Evolutionary conservation across 164 flowering plant species (phyloP).

Genomic region (Saururus chinensis): DNA sequence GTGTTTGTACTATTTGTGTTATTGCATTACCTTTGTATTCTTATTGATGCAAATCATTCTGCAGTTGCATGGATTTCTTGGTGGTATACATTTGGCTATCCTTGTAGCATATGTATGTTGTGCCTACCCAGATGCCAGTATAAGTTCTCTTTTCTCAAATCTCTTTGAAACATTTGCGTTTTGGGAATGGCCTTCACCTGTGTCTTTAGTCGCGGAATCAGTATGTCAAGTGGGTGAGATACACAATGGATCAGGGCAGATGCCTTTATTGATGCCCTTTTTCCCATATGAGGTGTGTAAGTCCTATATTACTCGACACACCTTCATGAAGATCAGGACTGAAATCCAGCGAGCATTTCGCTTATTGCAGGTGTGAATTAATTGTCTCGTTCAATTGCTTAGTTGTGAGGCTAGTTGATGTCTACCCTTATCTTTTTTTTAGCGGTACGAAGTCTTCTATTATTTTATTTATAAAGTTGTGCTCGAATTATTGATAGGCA

Average conservation of each 20-base stretch:
- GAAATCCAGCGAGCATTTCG: slow-evolving; percentile 29
- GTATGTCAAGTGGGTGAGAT: slow-evolving; percentile 1
- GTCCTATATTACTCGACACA: slow-evolving; percentile 38
- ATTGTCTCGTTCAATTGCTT: background rate
- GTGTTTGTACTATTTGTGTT: background rate
- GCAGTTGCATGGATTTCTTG: slow-evolving; percentile 51
- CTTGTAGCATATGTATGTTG: slow-evolving; percentile 45
- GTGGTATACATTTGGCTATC: slow-evolving; percentile 51
- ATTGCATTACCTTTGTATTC: background rate
- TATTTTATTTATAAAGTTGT: too few relatives aligned
- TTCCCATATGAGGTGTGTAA: slow-evolving; percentile 33
- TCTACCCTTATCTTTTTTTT: too few relatives aligned
- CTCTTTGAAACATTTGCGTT: slow-evolving; percentile 39
- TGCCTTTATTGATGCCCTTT: slow-evolving; percentile 50
- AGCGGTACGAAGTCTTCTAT: too few relatives aligned
- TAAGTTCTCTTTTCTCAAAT: slow-evolving; percentile 21
- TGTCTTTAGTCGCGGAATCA: slow-evolving; percentile 27
- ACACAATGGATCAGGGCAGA: slow-evolving; percentile 18
- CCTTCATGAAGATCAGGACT: slow-evolving; percentile 31
- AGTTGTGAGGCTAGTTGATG: too few relatives aligned
- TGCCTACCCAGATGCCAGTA: slow-evolving; percentile 27
- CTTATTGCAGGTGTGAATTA: background rate
- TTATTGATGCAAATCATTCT: background rate
- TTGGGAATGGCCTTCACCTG: slow-evolving; percentile 57
- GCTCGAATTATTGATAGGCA: too few relatives aligned